Conservation (phyloP, 1,284 basidiomycete genomes). For the Kalmanozyma brasiliensis region DNA sequence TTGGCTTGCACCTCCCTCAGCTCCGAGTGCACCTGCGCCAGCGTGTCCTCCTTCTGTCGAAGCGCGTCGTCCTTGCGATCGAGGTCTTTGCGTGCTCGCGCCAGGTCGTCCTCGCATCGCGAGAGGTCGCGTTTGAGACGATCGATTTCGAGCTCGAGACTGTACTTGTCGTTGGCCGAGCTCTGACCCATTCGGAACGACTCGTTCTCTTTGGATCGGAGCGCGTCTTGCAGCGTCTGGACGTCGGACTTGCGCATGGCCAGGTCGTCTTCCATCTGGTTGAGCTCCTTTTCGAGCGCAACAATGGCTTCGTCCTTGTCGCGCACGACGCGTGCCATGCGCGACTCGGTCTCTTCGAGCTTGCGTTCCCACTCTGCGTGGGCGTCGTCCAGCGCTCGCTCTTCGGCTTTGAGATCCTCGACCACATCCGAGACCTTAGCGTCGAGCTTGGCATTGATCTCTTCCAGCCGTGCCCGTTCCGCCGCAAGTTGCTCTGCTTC, state of each 20-base stretch:
- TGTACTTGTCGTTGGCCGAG: conserved; percentile 83
- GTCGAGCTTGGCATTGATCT: conserved; percentile 57
- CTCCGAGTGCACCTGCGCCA: conserved; percentile 72
- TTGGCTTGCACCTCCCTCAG: conserved; percentile 52
- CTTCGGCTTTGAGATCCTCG: conserved; percentile 69
- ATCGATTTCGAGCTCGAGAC: conserved; percentile 89
- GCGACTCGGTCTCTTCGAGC: conserved; percentile 58
- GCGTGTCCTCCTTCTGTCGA: conserved; percentile 76
- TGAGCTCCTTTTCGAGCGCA: conserved; percentile 57
- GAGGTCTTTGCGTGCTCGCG: conserved; percentile 78
- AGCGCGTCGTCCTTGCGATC: conserved; percentile 76
- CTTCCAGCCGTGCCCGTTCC: conserved; percentile 45
- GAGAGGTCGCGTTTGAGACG: conserved; percentile 85
- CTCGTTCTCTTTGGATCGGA: conserved; percentile 74
- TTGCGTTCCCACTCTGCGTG: conserved; percentile 69
- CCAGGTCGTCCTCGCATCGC: conserved; percentile 81
- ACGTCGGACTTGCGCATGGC: conserved; percentile 49
- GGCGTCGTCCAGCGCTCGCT: conserved; percentile 68
- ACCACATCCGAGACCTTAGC: conserved; percentile 66
- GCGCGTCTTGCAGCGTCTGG: conserved; percentile 74
- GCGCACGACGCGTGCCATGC: conserved; percentile 50
- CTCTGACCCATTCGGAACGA: conserved; percentile 79
- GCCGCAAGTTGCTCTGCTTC: conserved; percentile 48
- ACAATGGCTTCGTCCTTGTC: conserved; percentile 59
- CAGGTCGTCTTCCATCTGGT: conserved; percentile 48